Evolutionary conservation across 108 stramenopile species (phyloP).

Genomic region (Stephanodiscus minutulus): DNA sequence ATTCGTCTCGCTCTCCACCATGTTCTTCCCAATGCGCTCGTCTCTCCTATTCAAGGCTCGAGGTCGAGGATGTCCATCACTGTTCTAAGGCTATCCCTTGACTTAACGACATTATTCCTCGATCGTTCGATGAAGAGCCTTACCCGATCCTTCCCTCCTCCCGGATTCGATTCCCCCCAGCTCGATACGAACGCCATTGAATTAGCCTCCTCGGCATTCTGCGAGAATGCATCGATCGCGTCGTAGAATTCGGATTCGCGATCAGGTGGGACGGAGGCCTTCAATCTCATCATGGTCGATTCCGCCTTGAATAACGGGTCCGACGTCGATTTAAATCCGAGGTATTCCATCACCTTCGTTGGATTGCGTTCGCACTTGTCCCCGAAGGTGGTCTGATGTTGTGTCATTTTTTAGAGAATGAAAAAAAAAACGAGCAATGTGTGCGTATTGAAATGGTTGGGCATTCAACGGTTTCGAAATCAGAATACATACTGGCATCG

Average conservation of each 20-base stretch:
- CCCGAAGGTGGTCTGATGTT: constrained; percentile 36
- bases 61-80: constrained; percentile 66
- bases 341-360: constrained; percentile 77
- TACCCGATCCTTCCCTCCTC: constrained; percentile 83
- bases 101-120: constrained; percentile 70
- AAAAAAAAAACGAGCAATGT: too few relatives aligned
- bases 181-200: constrained; percentile 78
- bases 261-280: constrained; percentile 45
- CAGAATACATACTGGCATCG: too few relatives aligned
- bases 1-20: too few relatives aligned
- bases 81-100: constrained; percentile 59
- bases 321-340: constrained; percentile 72
- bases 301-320: constrained; percentile 85
- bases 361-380: constrained; percentile 79
- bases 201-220: constrained; percentile 72
- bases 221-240: constrained; percentile 60
- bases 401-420: neutral
- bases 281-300: constrained; percentile 66
- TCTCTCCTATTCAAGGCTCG: constrained; percentile 5
- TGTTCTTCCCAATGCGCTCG: too few relatives aligned
- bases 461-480: too few relatives aligned
- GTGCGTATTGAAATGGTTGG: too few relatives aligned
- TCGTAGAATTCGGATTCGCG: constrained; percentile 66
- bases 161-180: constrained; percentile 90
- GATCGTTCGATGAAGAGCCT: constrained; percentile 80